Conservation (phyloP, 768 basidiomycete species). For the Harrya chromipes region DNA sequence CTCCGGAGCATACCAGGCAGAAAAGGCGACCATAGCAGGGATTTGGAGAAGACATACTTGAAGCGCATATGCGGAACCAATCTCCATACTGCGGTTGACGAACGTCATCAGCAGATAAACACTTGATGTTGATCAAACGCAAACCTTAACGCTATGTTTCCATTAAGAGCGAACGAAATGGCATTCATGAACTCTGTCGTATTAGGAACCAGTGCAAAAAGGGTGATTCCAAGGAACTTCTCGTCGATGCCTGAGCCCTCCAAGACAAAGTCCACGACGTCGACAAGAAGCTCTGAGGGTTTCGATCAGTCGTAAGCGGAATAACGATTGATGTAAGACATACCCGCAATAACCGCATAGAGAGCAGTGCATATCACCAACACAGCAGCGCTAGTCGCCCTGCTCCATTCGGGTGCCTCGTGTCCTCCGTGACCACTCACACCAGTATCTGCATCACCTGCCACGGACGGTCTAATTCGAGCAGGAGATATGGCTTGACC, state of each 20-base stretch:
- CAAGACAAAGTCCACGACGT: constrained; percentile 92
- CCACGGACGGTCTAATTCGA: constrained; percentile 42
- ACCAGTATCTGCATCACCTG: constrained; percentile 39
- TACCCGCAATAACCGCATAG: constrained; percentile 95
- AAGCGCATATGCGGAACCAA: constrained; percentile 97
- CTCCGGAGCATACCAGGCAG: constrained; percentile 87
- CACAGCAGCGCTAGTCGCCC: constrained; percentile 85
- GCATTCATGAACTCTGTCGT: constrained; percentile 99
- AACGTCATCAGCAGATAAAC: constrained; percentile 1
- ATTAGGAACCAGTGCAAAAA: constrained; percentile 97
- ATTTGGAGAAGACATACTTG: constrained; percentile 98
- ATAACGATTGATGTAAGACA: constrained; percentile 23
- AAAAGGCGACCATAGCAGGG: constrained; percentile 98
- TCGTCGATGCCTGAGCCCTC: constrained; percentile 91
- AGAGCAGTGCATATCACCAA: constrained; percentile 85
- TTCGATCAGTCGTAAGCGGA: constrained; percentile 1
- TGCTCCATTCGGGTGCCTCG: constrained; percentile 96
- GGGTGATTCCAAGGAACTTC: constrained; percentile 94
- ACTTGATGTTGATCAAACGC: constrained; percentile 11
- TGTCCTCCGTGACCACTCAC: constrained; percentile 75
- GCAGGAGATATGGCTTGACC: constrained; percentile 47
- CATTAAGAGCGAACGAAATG: constrained; percentile 94
- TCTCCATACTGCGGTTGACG: constrained; percentile 80
- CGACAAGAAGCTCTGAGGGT: constrained; percentile 79
- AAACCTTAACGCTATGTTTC: constrained; percentile 93